Base-by-base conservation (phyloP, 129 eudicot genomes). In the Pulicaria dysenterica region DNA sequence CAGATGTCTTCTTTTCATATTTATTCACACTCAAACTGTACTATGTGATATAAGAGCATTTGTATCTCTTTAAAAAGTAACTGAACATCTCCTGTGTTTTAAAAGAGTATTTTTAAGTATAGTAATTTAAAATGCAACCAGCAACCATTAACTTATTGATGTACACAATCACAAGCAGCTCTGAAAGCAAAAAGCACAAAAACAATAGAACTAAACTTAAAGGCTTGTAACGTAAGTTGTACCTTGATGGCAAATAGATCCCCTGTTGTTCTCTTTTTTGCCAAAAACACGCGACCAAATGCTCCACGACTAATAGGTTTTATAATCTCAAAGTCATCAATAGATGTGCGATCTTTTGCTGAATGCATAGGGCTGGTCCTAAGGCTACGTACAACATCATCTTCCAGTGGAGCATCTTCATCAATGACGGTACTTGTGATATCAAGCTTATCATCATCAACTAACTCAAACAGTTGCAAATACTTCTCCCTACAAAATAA, bases 271-370 rank as follows among this genome's bases (percentile, higher is more conserved):
- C 96, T 85, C 77, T 94, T 94, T 76, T 90, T 94, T 4, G 98
- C 98, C 79, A 94, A 73, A 69, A 94, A 94, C 6, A 94, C 98
- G 51, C 98, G 89, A 15, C 98, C 98, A 39, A 94, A 94, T 34
- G 98, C 98, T 53, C 98, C 98, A 66, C 98, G 98, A 70, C 98
- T 94, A 12, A 94, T 94, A 50, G 98, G 98, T 81, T 94, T 94
- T 45, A 94, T 94, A 54, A 94, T 94, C 84, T 94, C 98, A 77
- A 94, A 94, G 85, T 90, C 95, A 64, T 94, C 98, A 50, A 94
- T 94, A 11, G 98, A 94, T 38, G 98, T 94, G 12, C 98, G 91
- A 56, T 94, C 98, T 77, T 86, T 94, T 51, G 79, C 73, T 61
- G 96, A 69, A 83, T 94, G 98, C 34, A 94, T 73, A 3, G 98